Base-by-base conservation (phyloP, 495 filamentous ascomycete species). In the Parathielavia hyrcaniae region DNA sequence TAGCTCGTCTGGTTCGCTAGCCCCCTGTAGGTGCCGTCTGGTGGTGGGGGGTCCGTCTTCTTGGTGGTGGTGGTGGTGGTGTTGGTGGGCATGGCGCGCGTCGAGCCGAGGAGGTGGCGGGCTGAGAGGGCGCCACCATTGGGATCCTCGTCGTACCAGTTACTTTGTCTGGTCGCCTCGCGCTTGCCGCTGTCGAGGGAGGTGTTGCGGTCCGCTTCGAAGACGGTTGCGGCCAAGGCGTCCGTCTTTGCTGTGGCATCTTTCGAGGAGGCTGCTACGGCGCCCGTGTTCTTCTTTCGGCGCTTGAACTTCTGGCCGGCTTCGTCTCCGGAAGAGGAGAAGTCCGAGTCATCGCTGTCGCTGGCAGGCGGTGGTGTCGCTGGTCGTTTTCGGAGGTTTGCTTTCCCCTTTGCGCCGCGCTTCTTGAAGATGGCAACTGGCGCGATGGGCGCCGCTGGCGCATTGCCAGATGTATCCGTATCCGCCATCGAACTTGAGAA, bases 161-260 rank as follows among this genome's bases (percentile, higher is more conserved):
- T 88, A n/a, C 81, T 84, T 20, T 83, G 80, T 62, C 95, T 96
- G 6, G 93, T 97, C n/a, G 93, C 93, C 67, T 96, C 92, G 67
- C 41, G 51, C 59, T 91, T 90, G 57, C 79, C 81, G 57, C 77
- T 73, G 30, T 83, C 78, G 43, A 95, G 81, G 14, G 75, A 75
- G 5, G 90, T 80, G 13, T 73, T 79, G 23, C 80, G 77, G 61
- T 85, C 81, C 49, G 84, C 84, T 43, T 78, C 69, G 67, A 83
- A 86, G 57, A 81, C 73, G 32, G 83, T 80, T 20, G 79, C 73
- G 1, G 59, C 22, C 17, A 64, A 44, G 20, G 59, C 56, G 19
- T 77, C 64, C n/a, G 19, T 5, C 20, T 39, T 35, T 80, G 75
- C 67, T 1, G 76, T 54, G 51, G 69, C 68, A 53, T 67, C 78